These are phyloP conservation scores for Diaporthe vaccinii DNA, from an alignment of 2,329 filamentous ascomycete genomes.

Conservation along the genomic window DNA sequence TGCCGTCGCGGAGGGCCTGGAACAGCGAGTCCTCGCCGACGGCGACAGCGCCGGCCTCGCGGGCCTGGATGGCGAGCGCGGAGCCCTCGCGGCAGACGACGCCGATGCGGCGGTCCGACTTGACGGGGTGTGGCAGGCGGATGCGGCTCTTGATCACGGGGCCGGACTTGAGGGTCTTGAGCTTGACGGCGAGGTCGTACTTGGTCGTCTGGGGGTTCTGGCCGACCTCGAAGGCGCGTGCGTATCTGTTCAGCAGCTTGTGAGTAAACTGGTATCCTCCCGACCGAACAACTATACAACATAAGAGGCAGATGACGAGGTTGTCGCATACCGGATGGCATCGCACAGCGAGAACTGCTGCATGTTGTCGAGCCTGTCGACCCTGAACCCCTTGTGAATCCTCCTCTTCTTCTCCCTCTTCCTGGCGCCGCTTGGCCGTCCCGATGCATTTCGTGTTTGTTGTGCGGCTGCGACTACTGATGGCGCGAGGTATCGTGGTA, in stretches of 20 bases:
- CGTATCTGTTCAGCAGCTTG: conserved; percentile 71
- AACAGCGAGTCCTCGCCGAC: conserved; percentile 92
- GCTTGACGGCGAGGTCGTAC: conserved; percentile 88
- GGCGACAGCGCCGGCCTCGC: conserved; percentile 81
- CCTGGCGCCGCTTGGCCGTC: conserved; percentile 56
- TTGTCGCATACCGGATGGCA: conserved; percentile 81
- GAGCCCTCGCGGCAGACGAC: conserved; percentile 91
- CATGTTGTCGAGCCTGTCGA: conserved; percentile 75
- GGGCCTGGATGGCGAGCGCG: conserved; percentile 79
- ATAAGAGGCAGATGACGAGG: not conserved
- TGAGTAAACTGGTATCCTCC: not conserved
- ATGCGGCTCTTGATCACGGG: conserved; percentile 89
- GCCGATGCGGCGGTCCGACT: conserved; percentile 88
- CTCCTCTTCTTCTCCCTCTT: conserved; percentile 72
- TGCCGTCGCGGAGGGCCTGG: conserved; percentile 78
- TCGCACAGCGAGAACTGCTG: conserved; percentile 88
- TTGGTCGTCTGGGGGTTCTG: conserved; percentile 79
- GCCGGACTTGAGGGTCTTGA: conserved; percentile 87
- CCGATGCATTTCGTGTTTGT: conserved; percentile 59
- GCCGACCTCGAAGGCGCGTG: conserved; percentile 93
- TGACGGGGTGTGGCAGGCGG: conserved; percentile 88
- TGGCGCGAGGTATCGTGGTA: conserved; percentile 66
- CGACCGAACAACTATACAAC: not conserved
- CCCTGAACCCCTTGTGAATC: conserved; percentile 74
- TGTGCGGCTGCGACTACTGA: conserved; percentile 53